Base-by-base conservation (phyloP, 2,329 filamentous ascomycete species). In the Xylariaceae sp. region DNA sequence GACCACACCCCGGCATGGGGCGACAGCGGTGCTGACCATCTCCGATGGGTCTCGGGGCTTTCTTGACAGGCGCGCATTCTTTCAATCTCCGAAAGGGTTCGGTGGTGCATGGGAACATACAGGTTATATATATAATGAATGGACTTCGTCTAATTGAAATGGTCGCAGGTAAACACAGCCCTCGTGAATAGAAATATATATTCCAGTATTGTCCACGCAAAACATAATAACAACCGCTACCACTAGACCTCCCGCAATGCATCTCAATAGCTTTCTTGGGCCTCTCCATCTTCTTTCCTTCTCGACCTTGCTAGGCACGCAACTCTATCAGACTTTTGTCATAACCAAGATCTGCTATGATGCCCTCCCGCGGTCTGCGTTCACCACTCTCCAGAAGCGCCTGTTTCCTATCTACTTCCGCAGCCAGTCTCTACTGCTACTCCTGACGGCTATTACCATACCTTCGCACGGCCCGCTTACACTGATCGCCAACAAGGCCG, bases 361-460 rank as follows among this genome's bases (percentile, higher is more conserved):
- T 5, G 59, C 67, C 2, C 67, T 77, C 1, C 73, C 75, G 0
- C 57, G 63, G 0, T 58, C 67, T 0, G 64, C 74, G 0, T 77
- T 76, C 43, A 66, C 66, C 0, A 70, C 66, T 0, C 66, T 77
- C 0, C 74, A 77, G 41, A 74, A 73, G 32, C 67, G 63, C 4
- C 57, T 77, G 37, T 77, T 77, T 35, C 75, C 74, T 0, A 47
- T 75, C 13, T 77, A 76, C 57, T 77, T 77, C 52, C 64, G 64
- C 13, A 59, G 56, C 4, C 74, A 77, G 51, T 59, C 72, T 0
- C 7, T 69, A 1, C 59, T 76, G 1, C 52, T 76, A 2, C 15
- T 75, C 3, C 43, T 73, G 21, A 65, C 71, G 0, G 69, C 67
- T 1, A 48, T 58, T 11, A 74, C 75, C 0, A 59, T 73, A 3